Conservation (phyloP, 768 basidiomycete species). For the Trametes villosa region DNA sequence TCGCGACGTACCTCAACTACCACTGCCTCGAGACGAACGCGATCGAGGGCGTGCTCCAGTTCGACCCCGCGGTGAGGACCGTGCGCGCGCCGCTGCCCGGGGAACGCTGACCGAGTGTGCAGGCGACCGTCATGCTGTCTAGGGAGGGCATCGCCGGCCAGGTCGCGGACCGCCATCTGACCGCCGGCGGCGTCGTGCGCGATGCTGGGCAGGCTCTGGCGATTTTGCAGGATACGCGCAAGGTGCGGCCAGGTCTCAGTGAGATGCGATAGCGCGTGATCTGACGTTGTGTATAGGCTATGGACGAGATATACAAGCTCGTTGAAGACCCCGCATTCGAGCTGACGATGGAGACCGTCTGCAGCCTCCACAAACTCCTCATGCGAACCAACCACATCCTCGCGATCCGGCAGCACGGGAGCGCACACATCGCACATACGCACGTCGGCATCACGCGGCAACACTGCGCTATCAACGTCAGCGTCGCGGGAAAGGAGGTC, state of each 20-base stretch:
- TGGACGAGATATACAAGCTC: constrained; percentile 19
- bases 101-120: background rate
- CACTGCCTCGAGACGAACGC: constrained; percentile 16
- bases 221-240: constrained; percentile 11
- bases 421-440: background rate
- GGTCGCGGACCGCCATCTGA: constrained; percentile 1
- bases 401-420: constrained; percentile 6
- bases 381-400: constrained; percentile 21
- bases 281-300: background rate
- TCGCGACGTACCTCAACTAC: constrained; percentile 13
- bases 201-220: constrained; percentile 10
- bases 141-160: constrained; percentile 1
- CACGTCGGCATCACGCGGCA: constrained; percentile 17
- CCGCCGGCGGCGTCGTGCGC: constrained; percentile 5
- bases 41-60: constrained; percentile 12
- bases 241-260: background rate
- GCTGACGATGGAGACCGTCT: constrained; percentile 13
- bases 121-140: constrained; percentile 3
- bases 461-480: constrained; percentile 17
- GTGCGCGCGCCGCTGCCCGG: background rate
- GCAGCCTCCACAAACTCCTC: constrained; percentile 15
- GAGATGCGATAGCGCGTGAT: no score
- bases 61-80: constrained; percentile 5
- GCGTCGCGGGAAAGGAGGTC: constrained; percentile 11
- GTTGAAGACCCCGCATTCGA: constrained; percentile 9